Conservation (phyloP, 257 asterid genomes). For the Gynochthodes officinalis region DNA sequence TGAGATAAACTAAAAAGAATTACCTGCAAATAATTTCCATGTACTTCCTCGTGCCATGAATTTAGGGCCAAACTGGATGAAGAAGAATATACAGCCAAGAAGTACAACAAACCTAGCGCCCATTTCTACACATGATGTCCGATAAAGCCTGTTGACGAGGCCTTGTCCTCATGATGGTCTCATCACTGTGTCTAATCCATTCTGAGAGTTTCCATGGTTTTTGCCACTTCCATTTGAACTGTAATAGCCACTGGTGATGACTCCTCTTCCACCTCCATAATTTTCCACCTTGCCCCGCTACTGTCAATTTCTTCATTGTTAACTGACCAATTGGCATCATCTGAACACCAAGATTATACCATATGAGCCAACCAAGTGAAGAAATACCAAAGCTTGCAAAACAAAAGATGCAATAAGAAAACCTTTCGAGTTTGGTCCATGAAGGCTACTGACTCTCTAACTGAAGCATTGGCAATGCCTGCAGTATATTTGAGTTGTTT, state of each 20-base stretch:
- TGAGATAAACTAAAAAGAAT: neutral
- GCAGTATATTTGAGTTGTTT: constrained; percentile 95
- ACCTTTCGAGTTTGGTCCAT: constrained; percentile 86
- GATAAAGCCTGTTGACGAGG: constrained; percentile 87
- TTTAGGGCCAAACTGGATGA: constrained; percentile 37
- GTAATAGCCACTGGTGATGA: constrained; percentile 97
- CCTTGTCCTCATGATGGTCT: constrained; percentile 76
- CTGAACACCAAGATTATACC: constrained; percentile 36
- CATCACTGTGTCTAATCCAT: constrained; percentile 91
- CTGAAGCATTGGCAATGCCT: constrained; percentile 82
- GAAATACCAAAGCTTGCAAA: neutral
- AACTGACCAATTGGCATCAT: constrained; percentile 92
- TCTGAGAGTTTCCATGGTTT: constrained; percentile 99
- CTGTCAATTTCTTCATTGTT: constrained; percentile 84
- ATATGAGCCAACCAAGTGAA: constrained; percentile 5
- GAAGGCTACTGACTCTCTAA: constrained; percentile 71
- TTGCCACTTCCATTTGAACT: constrained; percentile 99
- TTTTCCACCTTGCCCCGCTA: constrained; percentile 91
- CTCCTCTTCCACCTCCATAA: constrained; percentile 99
- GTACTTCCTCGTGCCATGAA: constrained; percentile 33
- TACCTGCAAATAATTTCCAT: constrained; percentile 55
- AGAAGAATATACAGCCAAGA: constrained; percentile 41
- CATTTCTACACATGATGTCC: constrained; percentile 58
- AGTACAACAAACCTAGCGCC: constrained; percentile 56
- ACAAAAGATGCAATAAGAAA: constrained; percentile 13